A percentile compares a stretch with the other conserved stretches of the same genome.
Conservation (phyloP, 257 asterid genomes). For the Ballota nigra region DNA sequence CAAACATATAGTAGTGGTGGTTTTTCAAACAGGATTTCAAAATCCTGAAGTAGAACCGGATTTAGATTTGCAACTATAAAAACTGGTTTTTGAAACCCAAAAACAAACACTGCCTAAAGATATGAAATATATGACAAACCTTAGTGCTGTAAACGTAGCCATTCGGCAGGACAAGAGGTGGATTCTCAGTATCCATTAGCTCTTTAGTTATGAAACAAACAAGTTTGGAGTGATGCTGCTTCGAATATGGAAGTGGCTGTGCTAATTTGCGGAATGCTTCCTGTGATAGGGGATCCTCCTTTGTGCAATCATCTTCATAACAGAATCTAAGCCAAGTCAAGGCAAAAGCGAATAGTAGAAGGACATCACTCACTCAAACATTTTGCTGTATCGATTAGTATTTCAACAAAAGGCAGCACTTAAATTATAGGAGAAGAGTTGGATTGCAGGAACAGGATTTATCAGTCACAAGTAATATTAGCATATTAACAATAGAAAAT, state of each 20-base stretch:
- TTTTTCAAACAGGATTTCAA: background rate
- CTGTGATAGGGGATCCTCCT: constrained; percentile 97
- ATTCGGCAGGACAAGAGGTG: constrained; percentile 94
- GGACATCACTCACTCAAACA: constrained; percentile 8
- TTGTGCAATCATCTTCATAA: constrained; percentile 89
- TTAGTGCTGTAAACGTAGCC: constrained; percentile 97
- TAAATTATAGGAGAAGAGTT: background rate
- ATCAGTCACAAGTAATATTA: background rate
- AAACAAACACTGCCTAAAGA: background rate
- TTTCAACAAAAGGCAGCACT: constrained; percentile 4
- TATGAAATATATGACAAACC: constrained; percentile 41
- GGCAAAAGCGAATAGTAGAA: constrained; percentile 32
- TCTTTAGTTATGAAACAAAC: constrained; percentile 90
- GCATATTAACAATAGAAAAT: background rate
- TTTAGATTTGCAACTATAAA: no score
- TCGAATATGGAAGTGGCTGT: constrained; percentile 80
- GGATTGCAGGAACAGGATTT: background rate
- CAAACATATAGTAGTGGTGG: no score
- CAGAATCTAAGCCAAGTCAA: constrained; percentile 75
- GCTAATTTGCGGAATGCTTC: constrained; percentile 95
- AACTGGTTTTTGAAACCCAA: background rate
- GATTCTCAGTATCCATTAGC: constrained; percentile 95
- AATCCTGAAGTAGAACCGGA: background rate
- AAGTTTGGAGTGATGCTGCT: constrained; percentile 97
- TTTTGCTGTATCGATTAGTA: background rate